Percentiles rank a stretch among this genome's conserved stretches.
These are phyloP conservation scores for Penicillium vulpinum DNA, from an alignment of 2,329 filamentous ascomycete genomes.

Conservation along the genomic window DNA sequence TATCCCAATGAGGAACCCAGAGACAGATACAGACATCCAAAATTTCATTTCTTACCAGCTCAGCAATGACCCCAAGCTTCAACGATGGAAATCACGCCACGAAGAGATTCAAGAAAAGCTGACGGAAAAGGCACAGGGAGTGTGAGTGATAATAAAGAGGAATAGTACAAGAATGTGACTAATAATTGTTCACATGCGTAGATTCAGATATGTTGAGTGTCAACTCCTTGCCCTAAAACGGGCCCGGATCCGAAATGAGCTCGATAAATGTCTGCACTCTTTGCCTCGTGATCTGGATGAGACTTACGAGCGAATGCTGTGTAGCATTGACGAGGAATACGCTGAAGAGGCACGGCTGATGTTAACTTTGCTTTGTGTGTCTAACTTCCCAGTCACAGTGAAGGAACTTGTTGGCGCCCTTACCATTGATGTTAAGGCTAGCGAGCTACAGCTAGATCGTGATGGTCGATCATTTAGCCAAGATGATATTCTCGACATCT, in stretches of 20 bases:
- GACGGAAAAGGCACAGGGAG: conserved; percentile 4
- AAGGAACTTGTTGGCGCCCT: conserved; percentile 27
- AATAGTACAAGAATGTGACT: not conserved
- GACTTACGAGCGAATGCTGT: conserved; percentile 34
- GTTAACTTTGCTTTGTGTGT: conserved; percentile 27
- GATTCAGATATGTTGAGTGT: conserved; percentile 34
- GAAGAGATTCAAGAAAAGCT: conserved; percentile 8
- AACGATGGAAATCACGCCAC: conserved; percentile 13
- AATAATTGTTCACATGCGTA: conserved; percentile 14
- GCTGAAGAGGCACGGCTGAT: conserved; percentile 25
- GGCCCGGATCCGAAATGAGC: conserved; percentile 17
- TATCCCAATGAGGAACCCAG: conserved; percentile 3
- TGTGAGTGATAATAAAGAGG: conserved; percentile 2
- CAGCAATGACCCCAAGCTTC: conserved; percentile 15
- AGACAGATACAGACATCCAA: conserved; percentile 24
- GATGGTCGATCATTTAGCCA: conserved; percentile 14
- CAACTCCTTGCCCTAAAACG: conserved; percentile 21
- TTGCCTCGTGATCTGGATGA: conserved; percentile 30
- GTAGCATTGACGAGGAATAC: conserved; percentile 18
- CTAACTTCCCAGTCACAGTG: conserved; percentile 22
- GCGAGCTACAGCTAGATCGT: conserved; percentile 6
- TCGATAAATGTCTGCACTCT: conserved; percentile 24
- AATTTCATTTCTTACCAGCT: conserved; percentile 23
- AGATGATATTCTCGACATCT: conserved; percentile 25
- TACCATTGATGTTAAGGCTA: conserved; percentile 23